Base-by-base conservation (phyloP, 768 basidiomycete genomes). In the Strobilomyces dryophilus region DNA sequence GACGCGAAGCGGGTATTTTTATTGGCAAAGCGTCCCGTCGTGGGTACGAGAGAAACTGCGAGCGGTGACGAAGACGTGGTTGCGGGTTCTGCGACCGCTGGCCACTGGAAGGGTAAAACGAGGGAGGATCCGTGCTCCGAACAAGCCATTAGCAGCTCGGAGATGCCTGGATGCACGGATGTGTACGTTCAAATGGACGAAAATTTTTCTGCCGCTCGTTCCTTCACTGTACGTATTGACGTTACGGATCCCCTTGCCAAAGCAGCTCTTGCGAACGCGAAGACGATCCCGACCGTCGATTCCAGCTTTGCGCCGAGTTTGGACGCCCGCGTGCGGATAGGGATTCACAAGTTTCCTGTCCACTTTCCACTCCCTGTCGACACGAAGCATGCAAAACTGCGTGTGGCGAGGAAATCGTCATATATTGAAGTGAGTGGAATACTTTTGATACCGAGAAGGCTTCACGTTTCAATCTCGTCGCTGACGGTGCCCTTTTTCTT, bases 381-480 rank as follows among this genome's bases (percentile, higher is more conserved):
- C 21, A 70, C 72, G 2, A 57, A 52, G 14, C 61, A 64, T 8
- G 53, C 62, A 2, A 80, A 72, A 55, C 55, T 76, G 12, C 73
- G 79, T 1, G 54, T 82, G 18, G 81, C 81, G 8, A 71, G 82
- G 29, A 78, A 74, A 51, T 82, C 81, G 0, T 71, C 66, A 3
- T 84, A 80, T 47, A 65, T 84, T 1, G 71, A 70, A 61, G 71
- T 66, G 34, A 24, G 60, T 54, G 4, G 27, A 9, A 9, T 26
- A 8, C 15, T 10, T 39, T 24, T 31, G 2, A 20, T 37, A 9
- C 35, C 27, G n/a, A 32, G 17, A 35, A 43, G 18, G 34, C 2
- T 9, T 45, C 5, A 29, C 15, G 9, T 24, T 27, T 36, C 15
- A 17, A 17, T 43, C 5, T 34, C 26, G 27, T 20, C 3, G 9